Evolutionary conservation across 1,139 yeast genomes (phyloP).

Genomic region (Diutina mesorugosa): DNA sequence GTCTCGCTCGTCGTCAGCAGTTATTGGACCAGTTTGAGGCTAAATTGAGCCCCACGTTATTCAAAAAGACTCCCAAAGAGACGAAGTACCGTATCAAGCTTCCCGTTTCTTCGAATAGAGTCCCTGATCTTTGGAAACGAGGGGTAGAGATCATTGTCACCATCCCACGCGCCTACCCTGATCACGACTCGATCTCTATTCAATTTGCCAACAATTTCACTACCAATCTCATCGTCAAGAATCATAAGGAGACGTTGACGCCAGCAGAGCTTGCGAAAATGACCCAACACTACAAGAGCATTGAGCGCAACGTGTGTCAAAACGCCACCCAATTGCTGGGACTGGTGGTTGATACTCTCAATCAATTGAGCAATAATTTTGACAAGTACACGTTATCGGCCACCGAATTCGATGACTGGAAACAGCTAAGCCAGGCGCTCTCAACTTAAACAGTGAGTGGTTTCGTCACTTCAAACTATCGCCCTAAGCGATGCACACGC

Average conservation of each 20-base stretch:
- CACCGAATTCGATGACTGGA: slow-evolving; percentile 4
- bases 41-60: slow-evolving; percentile 6
- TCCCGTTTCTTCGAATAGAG: slow-evolving; percentile 3
- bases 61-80: slow-evolving; percentile 6
- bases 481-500: too few species aligned
- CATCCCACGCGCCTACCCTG: slow-evolving; percentile 7
- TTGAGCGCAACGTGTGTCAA: slow-evolving; percentile 6
- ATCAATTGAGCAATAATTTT: slow-evolving; percentile 6
- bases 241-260: slow-evolving; percentile 5
- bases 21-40: slow-evolving; percentile 6
- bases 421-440: neutral
- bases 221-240: slow-evolving; percentile 7
- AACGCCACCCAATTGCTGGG: slow-evolving; percentile 4
- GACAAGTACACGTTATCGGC: slow-evolving; percentile 3
- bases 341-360: slow-evolving; percentile 5
- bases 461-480: too few species aligned
- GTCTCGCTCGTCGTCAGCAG: slow-evolving; percentile 2
- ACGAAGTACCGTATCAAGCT: slow-evolving; percentile 7
- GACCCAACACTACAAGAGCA: slow-evolving; percentile 5
- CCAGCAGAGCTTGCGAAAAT: slow-evolving; percentile 4
- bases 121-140: slow-evolving; percentile 7
- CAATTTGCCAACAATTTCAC: slow-evolving; percentile 8
- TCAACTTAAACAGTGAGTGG: neutral
- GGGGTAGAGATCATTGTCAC: slow-evolving; percentile 7
- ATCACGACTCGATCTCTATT: slow-evolving; percentile 3